phyloP scores from a whole-genome alignment of 257 asterid species.

The Paraleonurus japonicus region DNA sequence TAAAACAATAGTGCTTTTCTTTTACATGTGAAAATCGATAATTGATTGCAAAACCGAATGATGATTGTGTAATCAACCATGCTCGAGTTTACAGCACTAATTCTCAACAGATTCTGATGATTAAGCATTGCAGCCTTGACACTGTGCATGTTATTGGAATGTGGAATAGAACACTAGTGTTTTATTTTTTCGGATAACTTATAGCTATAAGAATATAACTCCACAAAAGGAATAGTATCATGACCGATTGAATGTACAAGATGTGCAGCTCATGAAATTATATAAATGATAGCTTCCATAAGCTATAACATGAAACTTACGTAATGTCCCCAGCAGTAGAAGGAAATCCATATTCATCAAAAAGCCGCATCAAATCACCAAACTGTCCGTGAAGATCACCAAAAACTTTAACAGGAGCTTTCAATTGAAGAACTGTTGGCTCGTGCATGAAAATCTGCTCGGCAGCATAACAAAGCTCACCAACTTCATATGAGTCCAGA shows the following conservation, averaged over 20 bases:
- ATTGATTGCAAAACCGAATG: neutral
- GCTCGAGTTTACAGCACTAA: conserved; percentile 11
- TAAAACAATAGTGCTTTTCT: neutral
- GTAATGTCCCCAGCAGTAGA: conserved; percentile 98
- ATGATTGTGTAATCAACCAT: neutral
- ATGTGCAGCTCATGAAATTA: conserved; percentile 7
- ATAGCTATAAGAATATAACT: neutral
- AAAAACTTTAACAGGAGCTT: conserved; percentile 95
- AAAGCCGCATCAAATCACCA: conserved; percentile 96
- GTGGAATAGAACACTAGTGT: neutral
- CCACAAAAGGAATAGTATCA: neutral
- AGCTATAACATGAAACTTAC: conserved; percentile 48
- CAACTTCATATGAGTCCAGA: conserved; percentile 93
- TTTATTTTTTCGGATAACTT: conserved; percentile 7
- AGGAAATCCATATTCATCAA: conserved; percentile 99
- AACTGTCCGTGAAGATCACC: conserved; percentile 99
- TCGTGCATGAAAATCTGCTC: conserved; percentile 99
- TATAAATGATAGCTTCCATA: conserved; percentile 5
- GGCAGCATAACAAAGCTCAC: conserved; percentile 97
- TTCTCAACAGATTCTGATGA: neutral
- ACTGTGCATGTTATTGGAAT: neutral
- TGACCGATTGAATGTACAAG: conserved; percentile 9
- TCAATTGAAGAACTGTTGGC: conserved; percentile 94
- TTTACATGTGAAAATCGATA: neutral
- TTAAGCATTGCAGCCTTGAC: conserved; percentile 1